These are phyloP conservation scores for Fraxinus greggii DNA, from an alignment of 305 asterid species.

Conservation along the genomic window DNA sequence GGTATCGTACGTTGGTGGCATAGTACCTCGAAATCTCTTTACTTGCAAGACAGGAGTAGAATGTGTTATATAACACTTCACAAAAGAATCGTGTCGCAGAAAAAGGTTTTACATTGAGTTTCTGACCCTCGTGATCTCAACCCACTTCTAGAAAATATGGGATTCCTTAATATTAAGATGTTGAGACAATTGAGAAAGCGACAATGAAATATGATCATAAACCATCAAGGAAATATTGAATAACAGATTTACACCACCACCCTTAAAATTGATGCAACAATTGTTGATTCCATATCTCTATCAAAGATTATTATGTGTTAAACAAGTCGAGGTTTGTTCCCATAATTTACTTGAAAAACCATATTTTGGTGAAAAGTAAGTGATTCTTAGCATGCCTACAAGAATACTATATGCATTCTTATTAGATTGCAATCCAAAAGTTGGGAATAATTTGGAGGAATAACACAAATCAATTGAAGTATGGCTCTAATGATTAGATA, in stretches of 20 bases:
- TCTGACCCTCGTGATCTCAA: not conserved
- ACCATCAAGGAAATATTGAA: not conserved
- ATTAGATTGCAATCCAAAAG: slow-evolving; percentile 28
- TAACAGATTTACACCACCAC: not conserved
- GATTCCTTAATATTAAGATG: not conserved
- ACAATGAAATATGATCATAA: too few relatives aligned
- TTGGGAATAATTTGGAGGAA: slow-evolving; percentile 14
- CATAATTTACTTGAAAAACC: not conserved
- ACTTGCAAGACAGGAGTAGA: not conserved
- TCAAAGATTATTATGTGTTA: not conserved
- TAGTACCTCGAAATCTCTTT: not conserved
- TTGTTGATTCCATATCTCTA: slow-evolving; percentile 17
- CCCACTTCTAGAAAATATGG: not conserved
- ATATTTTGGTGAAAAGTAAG: not conserved
- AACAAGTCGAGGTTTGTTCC: not conserved
- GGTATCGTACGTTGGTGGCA: not conserved
- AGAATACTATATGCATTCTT: not conserved
- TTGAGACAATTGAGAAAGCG: not conserved
- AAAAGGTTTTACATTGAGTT: not conserved
- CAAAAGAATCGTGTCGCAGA: not conserved
- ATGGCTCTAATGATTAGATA: slow-evolving; percentile 40
- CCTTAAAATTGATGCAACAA: not conserved
- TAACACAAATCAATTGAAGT: slow-evolving; percentile 20
- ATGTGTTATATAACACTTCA: not conserved
- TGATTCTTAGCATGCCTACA: slow-evolving; percentile 1